Base-by-base conservation (phyloP, 1,284 basidiomycete species). In the Leccinum pallidistipes region DNA sequence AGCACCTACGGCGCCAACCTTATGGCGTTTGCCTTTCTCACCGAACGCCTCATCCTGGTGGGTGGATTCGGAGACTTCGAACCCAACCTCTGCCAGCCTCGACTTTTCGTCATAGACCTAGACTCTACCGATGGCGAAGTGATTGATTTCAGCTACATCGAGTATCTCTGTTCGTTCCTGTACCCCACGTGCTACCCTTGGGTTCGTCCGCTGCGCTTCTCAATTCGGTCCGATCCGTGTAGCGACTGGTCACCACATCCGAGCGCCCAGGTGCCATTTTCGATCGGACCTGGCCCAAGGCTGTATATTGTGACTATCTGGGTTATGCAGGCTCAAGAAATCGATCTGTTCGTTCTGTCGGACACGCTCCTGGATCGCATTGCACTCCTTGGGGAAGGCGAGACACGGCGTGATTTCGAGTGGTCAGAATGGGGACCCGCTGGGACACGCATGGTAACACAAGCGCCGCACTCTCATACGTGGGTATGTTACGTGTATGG, bases 401-500 rank as follows among this genome's bases (percentile, higher is more conserved):
- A 63, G 40, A 58, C 60, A 18, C 66, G 67, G 16, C 67, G 29
- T 50, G 43, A 72, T 12, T 69, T 84, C 55, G 59, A 66, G 51
- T 88, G 85, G 86, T 66, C 75, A 1, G 73, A 76, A 43, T 88
- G 86, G 86, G 84, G 84, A 16, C 79, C 79, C 3, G 56, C 51
- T 16, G 79, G 79, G 4, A 79, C 80, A 16, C 81, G 83, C 24
- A 68, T 84, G 64, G 65, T 83, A 34, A 71, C 73, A 9, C 66
- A 65, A 32, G 67, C 68, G 11, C 66, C 66, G 32, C 77, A 77
- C 51, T 80, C 80, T 38, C 60, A 71, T 16, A 70, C 77, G 18
- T 88, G 84, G 84, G 83, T 84, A 7, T 88, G 86, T 74, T 85
- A 83, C 66, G 80, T 86, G 29, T 81, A 79, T 67, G 86, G 86